These are phyloP conservation scores for Leucaena leucocephala DNA, from an alignment of 306 rosid species.

Conservation along the genomic window DNA sequence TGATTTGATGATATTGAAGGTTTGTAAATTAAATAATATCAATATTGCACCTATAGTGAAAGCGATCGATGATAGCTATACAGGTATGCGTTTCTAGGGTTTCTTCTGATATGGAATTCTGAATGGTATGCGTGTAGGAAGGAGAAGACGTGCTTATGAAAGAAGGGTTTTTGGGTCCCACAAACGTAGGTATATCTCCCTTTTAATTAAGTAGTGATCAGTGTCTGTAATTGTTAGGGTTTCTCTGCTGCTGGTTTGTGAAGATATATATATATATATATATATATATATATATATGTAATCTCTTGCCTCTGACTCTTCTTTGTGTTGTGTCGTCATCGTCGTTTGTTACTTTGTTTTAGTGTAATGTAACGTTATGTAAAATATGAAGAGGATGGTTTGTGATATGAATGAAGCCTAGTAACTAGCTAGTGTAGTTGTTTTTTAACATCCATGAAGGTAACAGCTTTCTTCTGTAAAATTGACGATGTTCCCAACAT, in stretches of 20 bases:
- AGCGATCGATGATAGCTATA: too few relatives aligned
- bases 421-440: too few relatives aligned
- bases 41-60: not conserved
- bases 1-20: too few relatives aligned
- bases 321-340: slow-evolving; percentile 6
- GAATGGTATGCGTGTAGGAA: slow-evolving; percentile 57
- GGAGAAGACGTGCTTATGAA: slow-evolving; percentile 73
- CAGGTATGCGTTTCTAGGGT: slow-evolving; percentile 32
- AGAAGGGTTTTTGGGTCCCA: slow-evolving; percentile 65
- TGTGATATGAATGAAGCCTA: not conserved
- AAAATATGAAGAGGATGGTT: not conserved
- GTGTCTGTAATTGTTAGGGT: slow-evolving; percentile 23
- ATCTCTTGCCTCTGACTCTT: not conserved
- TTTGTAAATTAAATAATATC: too few relatives aligned
- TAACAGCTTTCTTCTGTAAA: too few relatives aligned
- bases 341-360: not conserved
- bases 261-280: slow-evolving; percentile 2
- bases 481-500: too few relatives aligned
- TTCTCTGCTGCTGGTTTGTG: not conserved
- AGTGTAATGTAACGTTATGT: not conserved
- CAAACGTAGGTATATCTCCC: slow-evolving; percentile 79
- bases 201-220: slow-evolving; percentile 39
- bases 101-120: slow-evolving; percentile 33
- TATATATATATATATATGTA: too few relatives aligned
- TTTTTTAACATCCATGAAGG: too few relatives aligned